Conservation (phyloP, 805 yeast genomes). For the Isabelozyma heimii region DNA sequence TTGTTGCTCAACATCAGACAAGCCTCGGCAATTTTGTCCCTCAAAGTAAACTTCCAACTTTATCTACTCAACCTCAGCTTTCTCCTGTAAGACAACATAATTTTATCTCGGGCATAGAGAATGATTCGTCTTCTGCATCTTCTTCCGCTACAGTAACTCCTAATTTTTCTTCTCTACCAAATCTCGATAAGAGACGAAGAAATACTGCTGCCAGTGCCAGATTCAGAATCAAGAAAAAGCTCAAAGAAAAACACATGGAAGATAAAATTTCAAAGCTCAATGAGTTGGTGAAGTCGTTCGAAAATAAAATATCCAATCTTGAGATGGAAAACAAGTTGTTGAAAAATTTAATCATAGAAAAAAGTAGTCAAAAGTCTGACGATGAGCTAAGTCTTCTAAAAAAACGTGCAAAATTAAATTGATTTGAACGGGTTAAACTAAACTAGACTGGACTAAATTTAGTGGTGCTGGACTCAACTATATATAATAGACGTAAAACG, state of each 20-base stretch:
- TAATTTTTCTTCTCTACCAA: not conserved
- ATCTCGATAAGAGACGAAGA: slow-evolving; percentile 50
- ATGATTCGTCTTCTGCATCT: slow-evolving; percentile 2
- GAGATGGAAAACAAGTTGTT: slow-evolving; percentile 63
- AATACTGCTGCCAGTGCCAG: slow-evolving; percentile 68
- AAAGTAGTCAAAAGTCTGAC: slow-evolving; percentile 42
- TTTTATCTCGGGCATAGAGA: slow-evolving; percentile 1
- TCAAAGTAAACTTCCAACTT: not conserved
- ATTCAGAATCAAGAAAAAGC: slow-evolving; percentile 60
- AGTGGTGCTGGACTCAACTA: too few relatives aligned
- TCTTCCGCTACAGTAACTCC: slow-evolving; percentile 2
- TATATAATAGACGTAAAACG: too few relatives aligned
- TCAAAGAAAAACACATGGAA: slow-evolving; percentile 60
- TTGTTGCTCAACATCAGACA: slow-evolving; percentile 67
- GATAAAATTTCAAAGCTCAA: slow-evolving; percentile 40
- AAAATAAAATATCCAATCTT: slow-evolving; percentile 46
- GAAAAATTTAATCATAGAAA: slow-evolving; percentile 51
- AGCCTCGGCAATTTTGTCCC: not conserved
- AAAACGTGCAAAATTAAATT: slow-evolving; percentile 23
- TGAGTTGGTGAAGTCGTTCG: slow-evolving; percentile 44
- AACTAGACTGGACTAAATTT: too few relatives aligned
- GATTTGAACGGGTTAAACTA: too few relatives aligned
- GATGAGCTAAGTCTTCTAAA: slow-evolving; percentile 34
- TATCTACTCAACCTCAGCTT: slow-evolving; percentile 1
- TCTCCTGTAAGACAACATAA: slow-evolving; percentile 12